Base-by-base conservation (phyloP, 768 basidiomycete genomes). In the Pulveroboletus sp. region DNA sequence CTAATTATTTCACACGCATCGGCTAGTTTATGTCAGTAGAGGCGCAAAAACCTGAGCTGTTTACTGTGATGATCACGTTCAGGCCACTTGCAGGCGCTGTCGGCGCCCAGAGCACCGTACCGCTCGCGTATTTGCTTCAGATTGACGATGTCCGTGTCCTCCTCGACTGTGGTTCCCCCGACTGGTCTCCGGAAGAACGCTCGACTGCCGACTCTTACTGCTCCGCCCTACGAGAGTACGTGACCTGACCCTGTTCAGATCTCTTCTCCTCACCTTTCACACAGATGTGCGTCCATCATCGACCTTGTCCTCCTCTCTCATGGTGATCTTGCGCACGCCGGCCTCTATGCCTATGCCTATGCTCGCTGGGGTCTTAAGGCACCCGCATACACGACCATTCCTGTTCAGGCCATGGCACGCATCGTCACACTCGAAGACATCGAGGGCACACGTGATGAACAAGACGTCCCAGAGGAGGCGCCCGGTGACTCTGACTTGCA, bases 271-370 rank as follows among this genome's bases (percentile, higher is more conserved):
- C 44, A 57, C 43, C 32, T 35, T 11, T 28, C 42, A 26, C 38
- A 39, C 68, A 93, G 93, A 64, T 71, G 77, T 58, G 85, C 93
- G 0, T 85, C 93, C 2, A 76, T 82, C 6, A 73, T 98, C 50
- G 89, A 93, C 66, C 82, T 99, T 40, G 91, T 98, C 27, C 79
- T 99, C 18, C 79, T 98, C 42, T 96, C 95, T 0, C 93, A 97
- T 71, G 94, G 93, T 1, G 92, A 95, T 59, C 77, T 96, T 11
- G 75, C 81, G 0, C 93, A 96, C 63, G 79, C 86, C 26, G 95
- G 95, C 14, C 74, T 98, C n/a, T 93, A 91, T 63, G 84, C 96
- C 10, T 97, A 89, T 67, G 93, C 96, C 6, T 79, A 89, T 65
- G 80, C 93, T 15, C 78, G 81, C 65, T 93, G 91, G 86, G 85